Base-by-base conservation (phyloP, 768 basidiomycete genomes). In the Russula sp. region DNA sequence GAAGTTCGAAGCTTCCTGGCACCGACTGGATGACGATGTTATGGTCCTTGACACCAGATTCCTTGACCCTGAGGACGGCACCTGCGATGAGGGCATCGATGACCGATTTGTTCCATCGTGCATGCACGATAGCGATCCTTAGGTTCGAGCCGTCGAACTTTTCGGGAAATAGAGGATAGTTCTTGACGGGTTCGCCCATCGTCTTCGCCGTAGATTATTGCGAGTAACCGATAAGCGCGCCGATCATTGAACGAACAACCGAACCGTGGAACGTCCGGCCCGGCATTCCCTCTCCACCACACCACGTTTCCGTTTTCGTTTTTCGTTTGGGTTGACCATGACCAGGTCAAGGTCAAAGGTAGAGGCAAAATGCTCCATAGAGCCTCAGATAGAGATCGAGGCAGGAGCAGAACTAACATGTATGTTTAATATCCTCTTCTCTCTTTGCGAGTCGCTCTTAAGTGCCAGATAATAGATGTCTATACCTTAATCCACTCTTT, bases 1-100 rank as follows among this genome's bases (percentile, higher is more conserved):
- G 97, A 20, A 99, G 81, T 78, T 99, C 97, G 73, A 86, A 99
- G 75, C 89, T 92, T 9, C 97, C 97, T 0, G 96, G 94, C 1
- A 99, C 93, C 39, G 86, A 88, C 76, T 95, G 88, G 47, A 95
- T 76, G 54, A 93, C 81, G 69, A 99, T 98, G 69, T 98, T 95
- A 71, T 80, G 79, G 54, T 91, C 84, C 76, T 89, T 89, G 65
- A 98, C 96, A 29, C 96, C 96, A 38, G 81, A 77, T 69, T 85
- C 84, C 75, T 85, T 88, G 67, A 99, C 81, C 71, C 92, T 94
- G 22, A 77, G 75, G 57, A 92, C 74, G 4, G 88, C 83, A 41
- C 97, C 97, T 1, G 81, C 75, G 60, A 99, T 77, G 53, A 99
- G 83, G 11, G 92, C 84, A 13, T 90, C 86, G 69, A 98, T 89